phyloP scores from a whole-genome alignment of 371 early-diverging fungal genomes.

The Synchytrium microbalum region DNA sequence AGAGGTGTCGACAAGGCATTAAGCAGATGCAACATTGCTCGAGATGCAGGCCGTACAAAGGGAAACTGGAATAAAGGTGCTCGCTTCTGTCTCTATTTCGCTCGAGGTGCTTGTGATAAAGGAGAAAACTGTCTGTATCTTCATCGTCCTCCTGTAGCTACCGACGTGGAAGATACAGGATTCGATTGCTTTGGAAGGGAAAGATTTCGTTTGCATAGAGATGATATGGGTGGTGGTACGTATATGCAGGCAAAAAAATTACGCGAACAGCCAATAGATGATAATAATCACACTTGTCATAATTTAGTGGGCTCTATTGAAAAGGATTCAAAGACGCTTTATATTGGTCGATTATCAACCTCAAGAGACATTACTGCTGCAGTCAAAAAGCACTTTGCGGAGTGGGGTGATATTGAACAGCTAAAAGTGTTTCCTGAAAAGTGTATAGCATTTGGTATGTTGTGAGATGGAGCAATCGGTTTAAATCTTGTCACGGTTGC shows the following conservation, averaged over 20 bases:
- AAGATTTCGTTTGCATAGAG: constrained; percentile 52
- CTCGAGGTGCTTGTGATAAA: constrained; percentile 72
- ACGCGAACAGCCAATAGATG: background rate
- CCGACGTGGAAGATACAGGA: constrained; percentile 58
- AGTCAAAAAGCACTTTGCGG: constrained; percentile 61
- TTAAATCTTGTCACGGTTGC: too few species aligned
- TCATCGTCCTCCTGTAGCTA: constrained; percentile 63
- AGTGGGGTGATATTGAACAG: constrained; percentile 59
- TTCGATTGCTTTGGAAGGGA: constrained; percentile 81
- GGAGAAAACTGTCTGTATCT: constrained; percentile 52
- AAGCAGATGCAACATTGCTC: constrained; percentile 53
- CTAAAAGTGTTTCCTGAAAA: background rate
- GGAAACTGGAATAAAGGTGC: constrained; percentile 44
- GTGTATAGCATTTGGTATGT: background rate
- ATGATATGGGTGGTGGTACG: constrained; percentile 73
- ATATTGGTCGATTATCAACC: constrained; percentile 62
- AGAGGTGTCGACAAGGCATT: constrained; percentile 42
- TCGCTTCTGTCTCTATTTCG: constrained; percentile 75
- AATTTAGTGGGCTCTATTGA: constrained; percentile 66
- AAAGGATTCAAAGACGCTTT: constrained; percentile 63
- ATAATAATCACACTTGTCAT: background rate
- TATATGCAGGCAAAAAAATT: background rate
- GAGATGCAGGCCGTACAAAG: constrained; percentile 67
- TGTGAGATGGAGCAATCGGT: background rate
- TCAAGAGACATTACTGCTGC: constrained; percentile 28